Conservation (phyloP, 345 rosid species). For the Aegle marmelos region DNA sequence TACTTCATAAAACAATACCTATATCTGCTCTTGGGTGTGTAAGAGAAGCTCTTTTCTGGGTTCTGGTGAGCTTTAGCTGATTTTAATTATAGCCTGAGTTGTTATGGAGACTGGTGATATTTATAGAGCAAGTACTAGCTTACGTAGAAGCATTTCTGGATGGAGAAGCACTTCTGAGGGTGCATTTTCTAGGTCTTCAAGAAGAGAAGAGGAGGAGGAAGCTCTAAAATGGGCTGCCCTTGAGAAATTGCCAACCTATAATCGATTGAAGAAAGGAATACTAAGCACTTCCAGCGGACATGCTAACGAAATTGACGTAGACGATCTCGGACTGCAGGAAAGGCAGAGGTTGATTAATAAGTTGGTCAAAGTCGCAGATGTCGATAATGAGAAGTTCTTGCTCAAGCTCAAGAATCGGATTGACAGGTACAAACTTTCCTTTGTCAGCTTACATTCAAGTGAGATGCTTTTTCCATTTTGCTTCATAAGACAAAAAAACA, state of each 20-base stretch:
- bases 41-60: not conserved
- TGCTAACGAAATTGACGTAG: constrained; percentile 31
- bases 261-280: constrained; percentile 31
- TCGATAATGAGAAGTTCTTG: too few relatives aligned
- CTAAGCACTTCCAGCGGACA: constrained; percentile 13
- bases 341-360: constrained; percentile 9
- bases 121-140: constrained; percentile 17
- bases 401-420: too few relatives aligned
- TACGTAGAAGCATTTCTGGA: constrained; percentile 19
- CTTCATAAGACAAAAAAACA: too few relatives aligned
- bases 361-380: too few relatives aligned
- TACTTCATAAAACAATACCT: not conserved
- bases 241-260: constrained; percentile 32
- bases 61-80: not conserved
- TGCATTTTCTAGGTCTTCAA: constrained; percentile 34
- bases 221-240: constrained; percentile 61
- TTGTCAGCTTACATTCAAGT: too few relatives aligned
- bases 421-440: too few relatives aligned
- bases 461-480: too few relatives aligned
- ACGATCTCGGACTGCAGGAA: constrained; percentile 36
- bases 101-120: constrained; percentile 19
- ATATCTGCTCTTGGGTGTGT: not conserved
- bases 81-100: not conserved
- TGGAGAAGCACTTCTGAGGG: constrained; percentile 22
- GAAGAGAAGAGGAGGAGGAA: constrained; percentile 53